Base-by-base conservation (phyloP, 2,329 filamentous ascomycete species). In the Ophiostoma quercus region DNA sequence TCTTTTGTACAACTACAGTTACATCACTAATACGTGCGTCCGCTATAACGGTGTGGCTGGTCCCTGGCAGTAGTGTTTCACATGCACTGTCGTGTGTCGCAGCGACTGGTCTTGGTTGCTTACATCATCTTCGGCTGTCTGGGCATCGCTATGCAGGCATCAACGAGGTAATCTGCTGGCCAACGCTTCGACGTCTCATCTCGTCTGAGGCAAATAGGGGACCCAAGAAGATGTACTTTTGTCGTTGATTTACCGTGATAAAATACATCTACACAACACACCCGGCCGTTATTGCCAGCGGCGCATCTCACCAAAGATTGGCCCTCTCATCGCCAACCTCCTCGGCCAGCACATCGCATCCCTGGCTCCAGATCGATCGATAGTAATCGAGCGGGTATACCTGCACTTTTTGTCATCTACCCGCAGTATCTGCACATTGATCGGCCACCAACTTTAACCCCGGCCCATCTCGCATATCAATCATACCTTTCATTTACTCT, bases 41-140 rank as follows among this genome's bases (percentile, higher is more conserved):
- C 57, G 54, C 25, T 34, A 62, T 1, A 16, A 57, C 11, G 51
- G 51, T 25, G 51, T 57, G 51, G 51, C n/a, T 57, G 51, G 51
- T 57, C 51, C 51, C 51, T 57, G 22, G 22, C 25, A 25, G 57
- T 32, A 62, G 57, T 62, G 57, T 62, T 62, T 62, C 57, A 62
- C 25, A 62, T 62, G 57, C 25, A 62, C 25, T 62, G 57, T 19
- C 12, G 25, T 62, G 57, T 62, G 25, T 14, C 25, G 11, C 57
- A 62, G 6, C 25, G 57, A 62, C 57, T 62, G 57, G 57, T 62
- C 16, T 5, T 19, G 16, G 7, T n/a, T 47, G 57, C 57, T 62
- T 62, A 62, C 57, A 29, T 62, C 57, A 62, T 62, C 57, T 11
- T 4, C 57, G 11, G 25, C 25, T 32, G 54, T 60, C 54, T 60